Evolutionary conservation across 2,329 filamentous ascomycete species (phyloP), one percentile per base, ranked within the genome.

Genomic region (Furcasterigmium furcatum): DNA sequence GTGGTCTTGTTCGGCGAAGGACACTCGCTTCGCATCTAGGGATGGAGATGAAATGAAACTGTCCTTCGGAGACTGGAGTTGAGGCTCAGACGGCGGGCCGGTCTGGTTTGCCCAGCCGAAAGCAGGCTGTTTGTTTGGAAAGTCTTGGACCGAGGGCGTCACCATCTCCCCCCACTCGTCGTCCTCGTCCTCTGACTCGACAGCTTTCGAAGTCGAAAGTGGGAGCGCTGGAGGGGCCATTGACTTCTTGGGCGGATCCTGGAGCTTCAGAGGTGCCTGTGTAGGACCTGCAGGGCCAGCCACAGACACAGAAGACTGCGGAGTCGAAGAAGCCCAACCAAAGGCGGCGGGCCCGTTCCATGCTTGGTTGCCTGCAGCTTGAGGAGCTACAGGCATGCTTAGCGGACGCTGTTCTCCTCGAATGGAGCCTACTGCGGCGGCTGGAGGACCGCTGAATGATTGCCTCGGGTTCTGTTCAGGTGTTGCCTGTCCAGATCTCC

Each of bases 141-240:
- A 43, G 4, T 51, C 45, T 5, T 35, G 48, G 22, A 49, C 43
- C 44, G 67, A 70, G 4, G 71, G 73, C 8, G 65, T 66, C 2
- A 82, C 66, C 79, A 82, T 82, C 49, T 82, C 79, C 3, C 79
- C 79, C 79, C 79, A 82, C 30, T 82, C 78, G 38, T 80, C 77
- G 2, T 79, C 76, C 5, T 78, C 73, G 1, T 72, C 65, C 6
- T 66, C 63, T 0, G 59, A 58, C 1, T 55, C 30, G 16, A n/a
- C 38, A 4, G 19, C n/a, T n/a, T n/a, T n/a, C n/a, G n/a, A n/a
- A n/a, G n/a, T n/a, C n/a, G n/a, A n/a, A 14, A n/a, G 38, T 10
- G 38, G 21, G 2, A 52, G 47, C 4, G 35, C 52, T 9, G 48
- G 55, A 18, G 48, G 55, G 10, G 34, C 16, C 34, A 18, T 16